These are phyloP conservation scores for Pelomyxa schiedti DNA, from an alignment of 78 protist genomes.

Conservation along the genomic window DNA sequence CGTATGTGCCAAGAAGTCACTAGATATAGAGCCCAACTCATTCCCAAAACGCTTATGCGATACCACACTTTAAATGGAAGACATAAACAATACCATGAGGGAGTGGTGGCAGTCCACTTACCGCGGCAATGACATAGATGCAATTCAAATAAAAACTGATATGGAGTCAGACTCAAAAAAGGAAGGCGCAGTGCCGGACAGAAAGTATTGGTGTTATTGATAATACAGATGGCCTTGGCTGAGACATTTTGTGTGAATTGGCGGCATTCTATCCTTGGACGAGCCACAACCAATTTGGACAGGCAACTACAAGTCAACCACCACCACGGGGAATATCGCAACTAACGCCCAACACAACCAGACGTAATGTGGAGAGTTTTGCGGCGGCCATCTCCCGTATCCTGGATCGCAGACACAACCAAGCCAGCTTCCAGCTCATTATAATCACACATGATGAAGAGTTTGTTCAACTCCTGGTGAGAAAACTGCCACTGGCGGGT, in stretches of 20 bases:
- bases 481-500: conserved; percentile 53
- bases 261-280: conserved; percentile 97
- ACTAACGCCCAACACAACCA: too few species aligned
- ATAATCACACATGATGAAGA: conserved; percentile 98
- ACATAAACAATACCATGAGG: conserved; percentile 75
- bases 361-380: too few species aligned
- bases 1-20: conserved; percentile 28
- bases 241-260: conserved; percentile 94
- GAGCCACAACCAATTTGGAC: conserved; percentile 99
- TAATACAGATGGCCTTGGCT: conserved; percentile 95
- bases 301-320: too few species aligned
- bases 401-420: conserved; percentile 46
- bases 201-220: conserved; percentile 89
- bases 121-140: conserved; percentile 86
- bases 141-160: conserved; percentile 77
- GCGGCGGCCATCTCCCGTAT: conserved; percentile 22
- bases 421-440: conserved; percentile 87
- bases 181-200: conserved; percentile 99
- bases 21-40: not conserved
- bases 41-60: conserved; percentile 34
- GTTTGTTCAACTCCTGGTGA: conserved; percentile 61
- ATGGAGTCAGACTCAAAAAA: not conserved
- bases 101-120: conserved; percentile 88
- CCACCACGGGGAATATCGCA: too few species aligned
- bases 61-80: conserved; percentile 82